Base-by-base conservation (phyloP, 2,329 filamentous ascomycete species). In the Fusarium chaquense region DNA sequence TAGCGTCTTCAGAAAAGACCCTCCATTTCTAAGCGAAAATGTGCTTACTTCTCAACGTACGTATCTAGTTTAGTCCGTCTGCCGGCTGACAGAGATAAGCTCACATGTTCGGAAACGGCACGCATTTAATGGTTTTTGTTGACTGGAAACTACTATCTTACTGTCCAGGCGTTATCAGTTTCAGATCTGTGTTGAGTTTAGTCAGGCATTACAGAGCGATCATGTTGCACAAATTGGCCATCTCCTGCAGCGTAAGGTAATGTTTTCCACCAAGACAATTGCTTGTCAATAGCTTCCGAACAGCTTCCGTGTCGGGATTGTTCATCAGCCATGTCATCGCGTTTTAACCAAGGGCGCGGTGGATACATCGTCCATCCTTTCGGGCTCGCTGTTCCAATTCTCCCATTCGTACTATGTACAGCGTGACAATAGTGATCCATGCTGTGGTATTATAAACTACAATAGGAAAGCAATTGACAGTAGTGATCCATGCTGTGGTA, bases 381-480 rank as follows among this genome's bases (percentile, higher is more conserved):
- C 28, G 44, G 44, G 26, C 0, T 32, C 28, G 28, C 44, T 32
- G 30, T 32, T 3, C 7, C 12, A 20, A 30, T 15, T n/a, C 12
- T 6, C 7, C 44, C 24, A 13, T 28, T 28, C 18, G 0, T 30
- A 20, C 20, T 20, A 20, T 20, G 20, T 20, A 5, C 10, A 45
- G 11, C 6, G 24, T 12, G 0, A n/a, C 1, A 45, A 15, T 3
- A 11, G 41, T 12, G 22, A 18, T 2, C 3, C 3, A 18, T 12
- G 15, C 6, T 12, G 0, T n/a, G 3, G 3, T 28, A n/a, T n/a
- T 3, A 20, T 20, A 20, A 20, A 20, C 20, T 20, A 20, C 20
- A 20, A 20, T 20, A 20, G 20, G 20, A 20, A 20, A 20, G 20
- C 20, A 20, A 20, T 20, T 20, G 20, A 20, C 20, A 20, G 20